Evolutionary conservation across 2,329 filamentous ascomycete species (phyloP).

Genomic region (Aspergillus calidoustus): DNA sequence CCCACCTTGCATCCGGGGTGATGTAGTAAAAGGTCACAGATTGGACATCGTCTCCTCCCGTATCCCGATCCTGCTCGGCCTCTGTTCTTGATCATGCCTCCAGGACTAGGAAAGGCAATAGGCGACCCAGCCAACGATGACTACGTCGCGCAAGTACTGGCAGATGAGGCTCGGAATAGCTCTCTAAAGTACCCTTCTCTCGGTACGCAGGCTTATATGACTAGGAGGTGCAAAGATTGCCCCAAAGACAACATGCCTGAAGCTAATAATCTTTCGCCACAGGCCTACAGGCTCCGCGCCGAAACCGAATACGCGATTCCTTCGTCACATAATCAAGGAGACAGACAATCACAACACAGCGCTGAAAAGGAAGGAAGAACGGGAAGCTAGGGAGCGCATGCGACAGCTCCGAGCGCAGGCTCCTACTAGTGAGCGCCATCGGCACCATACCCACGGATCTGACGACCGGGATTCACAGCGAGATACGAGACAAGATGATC

Average conservation of each 20-base stretch:
- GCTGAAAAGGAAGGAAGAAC: slow-evolving; percentile 79
- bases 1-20: not conserved
- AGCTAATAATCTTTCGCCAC: slow-evolving; percentile 21
- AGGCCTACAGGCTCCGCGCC: slow-evolving; percentile 70
- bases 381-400: slow-evolving; percentile 75
- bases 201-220: slow-evolving; percentile 70
- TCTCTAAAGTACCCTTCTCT: slow-evolving; percentile 75
- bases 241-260: not conserved
- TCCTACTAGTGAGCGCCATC: slow-evolving; percentile 22
- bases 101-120: slow-evolving; percentile 35
- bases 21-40: slow-evolving; percentile 4
- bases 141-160: slow-evolving; percentile 78
- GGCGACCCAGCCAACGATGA: slow-evolving; percentile 53
- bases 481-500: slow-evolving; percentile 28
- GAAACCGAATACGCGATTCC: slow-evolving; percentile 89
- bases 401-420: slow-evolving; percentile 58
- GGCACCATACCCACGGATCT: slow-evolving; percentile 19
- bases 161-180: slow-evolving; percentile 75
- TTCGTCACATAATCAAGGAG: slow-evolving; percentile 85
- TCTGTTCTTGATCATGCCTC: slow-evolving; percentile 31
- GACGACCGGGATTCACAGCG: slow-evolving; percentile 26
- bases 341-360: slow-evolving; percentile 89
- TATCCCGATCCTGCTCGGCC: not conserved
- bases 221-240: slow-evolving; percentile 52
- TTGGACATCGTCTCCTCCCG: not conserved